A percentile compares a stretch with the other conserved stretches of the same genome.
These are phyloP conservation scores for Cladosporium sp. DNA, from an alignment of 2,329 filamentous ascomycete species.

Conservation along the genomic window DNA sequence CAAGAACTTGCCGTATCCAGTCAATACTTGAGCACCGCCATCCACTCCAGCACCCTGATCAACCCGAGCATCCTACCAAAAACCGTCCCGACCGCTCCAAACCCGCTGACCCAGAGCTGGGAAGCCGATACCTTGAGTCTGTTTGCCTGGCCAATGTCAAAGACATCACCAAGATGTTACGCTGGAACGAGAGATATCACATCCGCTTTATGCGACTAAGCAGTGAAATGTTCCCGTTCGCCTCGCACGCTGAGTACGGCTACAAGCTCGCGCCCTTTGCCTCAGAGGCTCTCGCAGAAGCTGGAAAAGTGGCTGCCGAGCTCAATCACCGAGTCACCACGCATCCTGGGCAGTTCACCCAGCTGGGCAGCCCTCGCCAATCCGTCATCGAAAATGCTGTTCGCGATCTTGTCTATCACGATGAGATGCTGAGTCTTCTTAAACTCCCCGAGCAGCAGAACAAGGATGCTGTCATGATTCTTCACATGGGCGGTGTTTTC, in stretches of 20 bases:
- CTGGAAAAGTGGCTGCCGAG: slow-evolving; percentile 69
- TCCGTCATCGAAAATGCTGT: slow-evolving; percentile 72
- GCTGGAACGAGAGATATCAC: slow-evolving; percentile 86
- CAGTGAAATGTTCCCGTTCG: slow-evolving; percentile 96
- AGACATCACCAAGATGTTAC: slow-evolving; percentile 78
- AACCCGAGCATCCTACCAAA: slow-evolving; percentile 76
- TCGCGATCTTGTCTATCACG: slow-evolving; percentile 81
- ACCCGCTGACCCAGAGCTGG: slow-evolving; percentile 60
- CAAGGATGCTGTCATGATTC: slow-evolving; percentile 85
- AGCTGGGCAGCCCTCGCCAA: slow-evolving; percentile 75
- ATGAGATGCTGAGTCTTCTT: slow-evolving; percentile 75
- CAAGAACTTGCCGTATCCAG: slow-evolving; percentile 82
- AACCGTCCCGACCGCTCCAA: slow-evolving; percentile 76
- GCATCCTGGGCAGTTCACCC: slow-evolving; percentile 89
- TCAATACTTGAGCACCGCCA: slow-evolving; percentile 87
- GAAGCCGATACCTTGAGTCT: slow-evolving; percentile 67
- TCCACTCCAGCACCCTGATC: slow-evolving; percentile 67
- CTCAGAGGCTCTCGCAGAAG: slow-evolving; percentile 68
- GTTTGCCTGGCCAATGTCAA: slow-evolving; percentile 76
- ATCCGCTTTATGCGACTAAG: slow-evolving; percentile 91
- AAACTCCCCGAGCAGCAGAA: slow-evolving; percentile 72
- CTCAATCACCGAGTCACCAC: slow-evolving; percentile 81
- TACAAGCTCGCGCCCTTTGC: slow-evolving; percentile 84
- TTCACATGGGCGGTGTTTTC: slow-evolving; percentile 89
- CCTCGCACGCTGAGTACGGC: slow-evolving; percentile 79